Conservation (phyloP, 2,329 filamentous ascomycete genomes). For the Neonectria faginata region DNA sequence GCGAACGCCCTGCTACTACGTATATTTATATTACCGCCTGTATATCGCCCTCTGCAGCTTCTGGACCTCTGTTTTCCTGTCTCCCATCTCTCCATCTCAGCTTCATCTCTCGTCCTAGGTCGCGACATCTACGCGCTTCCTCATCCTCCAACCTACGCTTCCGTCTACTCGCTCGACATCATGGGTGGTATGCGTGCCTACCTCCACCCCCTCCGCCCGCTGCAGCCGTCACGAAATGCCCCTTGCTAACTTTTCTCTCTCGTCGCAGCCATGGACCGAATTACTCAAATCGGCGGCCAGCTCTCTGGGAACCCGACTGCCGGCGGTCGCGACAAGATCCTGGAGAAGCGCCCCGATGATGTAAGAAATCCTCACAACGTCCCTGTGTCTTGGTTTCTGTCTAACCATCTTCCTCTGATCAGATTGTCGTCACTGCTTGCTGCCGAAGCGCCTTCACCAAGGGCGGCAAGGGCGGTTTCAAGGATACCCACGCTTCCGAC, state of each 20-base stretch:
- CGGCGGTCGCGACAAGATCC: constrained; percentile 65
- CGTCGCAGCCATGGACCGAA: constrained; percentile 65
- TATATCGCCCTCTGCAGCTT: constrained; percentile 3
- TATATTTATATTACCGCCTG: constrained; percentile 39
- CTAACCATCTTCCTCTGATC: constrained; percentile 39
- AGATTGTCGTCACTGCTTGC: constrained; percentile 91
- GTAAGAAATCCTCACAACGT: constrained; percentile 53
- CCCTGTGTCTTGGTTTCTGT: constrained; percentile 18
- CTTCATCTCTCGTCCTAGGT: not conserved
- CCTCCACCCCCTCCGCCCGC: not conserved
- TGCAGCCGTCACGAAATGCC: not conserved
- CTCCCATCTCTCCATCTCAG: constrained; percentile 6
- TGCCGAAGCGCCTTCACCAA: constrained; percentile 94
- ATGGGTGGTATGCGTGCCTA: constrained; percentile 54
- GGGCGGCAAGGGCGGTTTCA: constrained; percentile 93
- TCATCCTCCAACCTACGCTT: constrained; percentile 2
- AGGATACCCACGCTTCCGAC: constrained; percentile 90
- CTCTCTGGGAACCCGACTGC: constrained; percentile 69
- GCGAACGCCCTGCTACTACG: constrained; percentile 24
- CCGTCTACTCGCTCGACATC: constrained; percentile 34
- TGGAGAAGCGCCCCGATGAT: constrained; percentile 76
- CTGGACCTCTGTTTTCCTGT: constrained; percentile 11
- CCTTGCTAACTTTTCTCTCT: constrained; percentile 24
- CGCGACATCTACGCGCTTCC: not conserved
- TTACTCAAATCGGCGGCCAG: constrained; percentile 72